A percentile compares a stretch with the other conserved stretches of the same genome.
These are phyloP conservation scores for Kwoniella botswanensis DNA, from an alignment of 768 basidiomycete species.

Conservation along the genomic window DNA sequence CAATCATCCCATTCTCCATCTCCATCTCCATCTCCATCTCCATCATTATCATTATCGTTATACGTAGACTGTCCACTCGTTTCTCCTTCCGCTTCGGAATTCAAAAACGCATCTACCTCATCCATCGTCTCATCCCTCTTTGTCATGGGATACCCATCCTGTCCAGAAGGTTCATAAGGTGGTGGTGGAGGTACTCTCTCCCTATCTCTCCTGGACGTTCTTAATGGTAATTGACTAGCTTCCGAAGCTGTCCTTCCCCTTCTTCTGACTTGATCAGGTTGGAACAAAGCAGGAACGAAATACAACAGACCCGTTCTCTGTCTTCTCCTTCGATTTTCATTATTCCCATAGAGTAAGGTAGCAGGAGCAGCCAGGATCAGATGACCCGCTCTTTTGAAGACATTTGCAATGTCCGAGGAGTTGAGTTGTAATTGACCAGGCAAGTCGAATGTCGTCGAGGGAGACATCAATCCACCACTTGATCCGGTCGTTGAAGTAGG, in stretches of 20 bases:
- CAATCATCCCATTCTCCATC: conserved; percentile 20
- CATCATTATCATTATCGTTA: conserved; percentile 2
- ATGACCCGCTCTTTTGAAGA: conserved; percentile 43
- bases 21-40: conserved; percentile 15
- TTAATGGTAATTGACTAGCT: conserved; percentile 37
- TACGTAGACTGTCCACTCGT: background rate
- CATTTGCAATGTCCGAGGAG: conserved; percentile 35
- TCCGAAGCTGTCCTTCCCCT: conserved; percentile 43
- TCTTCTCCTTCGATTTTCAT: conserved; percentile 5
- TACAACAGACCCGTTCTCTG: conserved; percentile 39
- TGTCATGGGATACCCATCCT: conserved; percentile 4
- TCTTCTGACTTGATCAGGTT: conserved; percentile 20
- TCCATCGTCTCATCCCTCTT: conserved; percentile 25
- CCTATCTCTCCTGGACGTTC: conserved; percentile 22
- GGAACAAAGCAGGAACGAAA: conserved; percentile 47
- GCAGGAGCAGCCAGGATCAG: conserved; percentile 48
- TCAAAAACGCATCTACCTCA: conserved; percentile 39
- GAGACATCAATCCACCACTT: conserved; percentile 9
- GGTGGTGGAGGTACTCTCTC: conserved; percentile 28
- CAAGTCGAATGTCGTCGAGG: conserved; percentile 18
- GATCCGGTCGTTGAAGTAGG: conserved; percentile 24
- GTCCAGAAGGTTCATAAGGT: conserved; percentile 35
- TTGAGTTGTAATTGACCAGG: conserved; percentile 7
- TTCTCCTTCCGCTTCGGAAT: conserved; percentile 19
- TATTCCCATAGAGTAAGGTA: conserved; percentile 29